These are phyloP conservation scores for Trametes hirsuta DNA, from an alignment of 1,284 basidiomycete genomes.

Conservation along the genomic window DNA sequence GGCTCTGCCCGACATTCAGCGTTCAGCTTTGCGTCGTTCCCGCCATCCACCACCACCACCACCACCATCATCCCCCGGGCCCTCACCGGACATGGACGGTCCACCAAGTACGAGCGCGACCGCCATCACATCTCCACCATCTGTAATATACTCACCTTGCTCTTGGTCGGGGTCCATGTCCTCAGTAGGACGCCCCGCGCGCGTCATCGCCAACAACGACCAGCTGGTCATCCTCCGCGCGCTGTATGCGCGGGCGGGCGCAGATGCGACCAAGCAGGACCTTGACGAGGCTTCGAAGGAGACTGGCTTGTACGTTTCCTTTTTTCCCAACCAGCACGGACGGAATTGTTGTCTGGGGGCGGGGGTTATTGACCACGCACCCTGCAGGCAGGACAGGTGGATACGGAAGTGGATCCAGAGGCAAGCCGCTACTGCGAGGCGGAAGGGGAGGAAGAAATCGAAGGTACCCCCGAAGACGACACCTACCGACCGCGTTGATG, in stretches of 20 bases:
- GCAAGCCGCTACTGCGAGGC: slow-evolving; percentile 3
- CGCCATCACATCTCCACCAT: not conserved
- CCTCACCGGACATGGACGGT: not conserved
- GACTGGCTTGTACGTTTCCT: slow-evolving; percentile 28
- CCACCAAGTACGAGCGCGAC: not conserved
- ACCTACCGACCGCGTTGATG: too few relatives aligned
- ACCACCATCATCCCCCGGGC: not conserved
- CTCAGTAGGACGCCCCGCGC: not conserved
- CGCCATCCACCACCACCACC: not conserved
- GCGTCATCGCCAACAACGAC: slow-evolving; percentile 20
- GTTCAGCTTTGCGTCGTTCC: not conserved
- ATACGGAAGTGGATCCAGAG: slow-evolving; percentile 28
- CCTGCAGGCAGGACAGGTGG: slow-evolving; percentile 25
- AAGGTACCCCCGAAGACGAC: not conserved
- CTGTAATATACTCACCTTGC: slow-evolving; percentile 1
- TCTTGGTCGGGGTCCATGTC: not conserved
- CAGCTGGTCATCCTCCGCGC: slow-evolving; percentile 21
- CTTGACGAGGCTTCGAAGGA: slow-evolving; percentile 17
- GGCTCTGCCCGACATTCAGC: too few relatives aligned
- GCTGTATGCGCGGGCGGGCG: slow-evolving; percentile 17
- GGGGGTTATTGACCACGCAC: not conserved
- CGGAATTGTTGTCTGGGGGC: not conserved
- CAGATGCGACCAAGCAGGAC: slow-evolving; percentile 20
- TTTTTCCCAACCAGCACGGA: too few relatives aligned
- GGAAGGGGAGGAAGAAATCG: slow-evolving; percentile 6